Evolutionary conservation across 768 basidiomycete species (phyloP).

Genomic region (Amanita polypyramis): DNA sequence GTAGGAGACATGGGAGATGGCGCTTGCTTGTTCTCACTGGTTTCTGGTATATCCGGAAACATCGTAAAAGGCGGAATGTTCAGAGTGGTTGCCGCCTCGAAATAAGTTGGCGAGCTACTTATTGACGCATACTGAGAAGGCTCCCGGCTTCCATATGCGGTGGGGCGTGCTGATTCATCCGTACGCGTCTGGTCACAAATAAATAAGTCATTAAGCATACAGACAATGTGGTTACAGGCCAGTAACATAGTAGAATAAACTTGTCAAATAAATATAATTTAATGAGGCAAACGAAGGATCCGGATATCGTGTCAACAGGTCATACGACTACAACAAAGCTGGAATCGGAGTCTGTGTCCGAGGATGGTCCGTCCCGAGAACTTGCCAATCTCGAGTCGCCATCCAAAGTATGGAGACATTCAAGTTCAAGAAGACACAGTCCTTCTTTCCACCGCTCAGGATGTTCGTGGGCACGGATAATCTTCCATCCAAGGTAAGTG

Average conservation of each 20-base stretch:
- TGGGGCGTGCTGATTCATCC: background rate
- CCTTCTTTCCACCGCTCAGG: slow-evolving; percentile 59
- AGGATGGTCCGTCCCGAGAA: slow-evolving; percentile 17
- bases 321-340: slow-evolving; percentile 10
- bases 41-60: background rate
- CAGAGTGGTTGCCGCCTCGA: background rate
- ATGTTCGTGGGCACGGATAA: slow-evolving; percentile 43
- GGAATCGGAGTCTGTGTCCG: slow-evolving; percentile 28
- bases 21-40: background rate
- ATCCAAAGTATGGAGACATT: slow-evolving; percentile 23
- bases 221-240: too few relatives aligned
- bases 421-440: slow-evolving; percentile 46
- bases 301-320: background rate
- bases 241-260: too few relatives aligned
- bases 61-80: background rate
- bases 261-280: too few relatives aligned
- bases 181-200: background rate
- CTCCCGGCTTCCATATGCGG: background rate
- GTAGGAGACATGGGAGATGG: background rate
- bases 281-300: too few relatives aligned
- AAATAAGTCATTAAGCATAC: too few relatives aligned
- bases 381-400: slow-evolving; percentile 8
- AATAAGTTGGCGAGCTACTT: background rate
- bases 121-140: background rate
- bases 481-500: slow-evolving; percentile 53